phyloP scores from a whole-genome alignment of 2,329 filamentous ascomycete genomes.

The Fusarium chlamydosporum region DNA sequence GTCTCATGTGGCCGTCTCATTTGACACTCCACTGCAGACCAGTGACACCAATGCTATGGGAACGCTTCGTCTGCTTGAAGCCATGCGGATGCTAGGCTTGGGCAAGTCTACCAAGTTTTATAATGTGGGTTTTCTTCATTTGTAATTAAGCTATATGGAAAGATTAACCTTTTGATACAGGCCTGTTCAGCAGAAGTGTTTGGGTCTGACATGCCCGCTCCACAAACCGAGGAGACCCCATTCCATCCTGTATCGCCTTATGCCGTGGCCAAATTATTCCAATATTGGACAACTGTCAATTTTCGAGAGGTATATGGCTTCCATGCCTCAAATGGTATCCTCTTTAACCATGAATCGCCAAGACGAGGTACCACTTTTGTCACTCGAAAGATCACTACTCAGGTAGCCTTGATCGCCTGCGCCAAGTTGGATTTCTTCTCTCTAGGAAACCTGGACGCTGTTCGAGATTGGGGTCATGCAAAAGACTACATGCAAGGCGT shows the following conservation, averaged over 20 bases:
- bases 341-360: constrained; percentile 10
- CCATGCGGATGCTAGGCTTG: not conserved
- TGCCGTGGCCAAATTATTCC: not conserved
- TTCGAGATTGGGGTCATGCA: constrained; percentile 4
- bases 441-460: not conserved
- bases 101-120: constrained; percentile 8
- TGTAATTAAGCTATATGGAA: not conserved
- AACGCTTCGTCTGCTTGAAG: not conserved
- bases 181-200: constrained; percentile 3
- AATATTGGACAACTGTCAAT: constrained; percentile 2
- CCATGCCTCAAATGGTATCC: constrained; percentile 2
- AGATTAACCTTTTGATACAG: not conserved
- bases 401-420: not conserved
- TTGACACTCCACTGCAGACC: constrained; percentile 1
- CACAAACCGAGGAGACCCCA: constrained; percentile 5
- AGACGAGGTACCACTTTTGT: not conserved
- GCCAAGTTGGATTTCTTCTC: constrained; percentile 1
- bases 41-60: constrained; percentile 2
- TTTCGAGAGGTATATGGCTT: constrained; percentile 3
- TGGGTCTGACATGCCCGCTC: constrained; percentile 8
- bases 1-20: constrained; percentile 6
- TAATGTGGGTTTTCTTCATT: not conserved
- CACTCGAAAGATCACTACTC: not conserved
- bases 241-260: constrained; percentile 3
- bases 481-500: constrained; percentile 11